phyloP scores from a whole-genome alignment of 2,329 filamentous ascomycete species.

The Phoma sp. region DNA sequence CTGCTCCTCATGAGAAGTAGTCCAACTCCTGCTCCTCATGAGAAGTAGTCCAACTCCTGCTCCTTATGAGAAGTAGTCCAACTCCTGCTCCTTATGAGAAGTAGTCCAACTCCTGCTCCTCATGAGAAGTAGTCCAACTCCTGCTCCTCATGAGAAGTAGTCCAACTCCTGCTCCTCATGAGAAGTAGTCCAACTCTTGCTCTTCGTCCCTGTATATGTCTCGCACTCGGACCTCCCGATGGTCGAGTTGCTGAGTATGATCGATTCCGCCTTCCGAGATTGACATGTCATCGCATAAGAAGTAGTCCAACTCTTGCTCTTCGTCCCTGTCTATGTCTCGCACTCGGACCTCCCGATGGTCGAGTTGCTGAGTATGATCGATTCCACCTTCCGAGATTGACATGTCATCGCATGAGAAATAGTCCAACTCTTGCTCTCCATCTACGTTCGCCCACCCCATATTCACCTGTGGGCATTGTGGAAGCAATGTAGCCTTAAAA shows the following conservation, averaged over 20 bases:
- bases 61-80: no score
- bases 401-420: constrained; percentile 20
- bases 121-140: no score
- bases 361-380: neutral
- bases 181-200: constrained; percentile 25
- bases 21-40: constrained; percentile 30
- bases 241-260: neutral
- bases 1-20: constrained; percentile 17
- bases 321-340: constrained; percentile 2
- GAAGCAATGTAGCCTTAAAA: no score
- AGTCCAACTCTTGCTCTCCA: constrained; percentile 28
- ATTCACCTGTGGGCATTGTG: neutral
- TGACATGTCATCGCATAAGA: constrained; percentile 20
- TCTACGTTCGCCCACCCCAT: constrained; percentile 31
- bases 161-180: no score
- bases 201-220: constrained; percentile 16
- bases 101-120: no score
- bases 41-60: no score
- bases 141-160: no score
- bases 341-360: neutral
- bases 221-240: neutral
- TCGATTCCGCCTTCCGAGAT: constrained; percentile 9
- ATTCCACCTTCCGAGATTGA: constrained; percentile 11
- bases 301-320: constrained; percentile 25
- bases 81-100: no score